Conservation (phyloP, 2,329 filamentous ascomycete species). For the Aspergillus viridinutans region DNA sequence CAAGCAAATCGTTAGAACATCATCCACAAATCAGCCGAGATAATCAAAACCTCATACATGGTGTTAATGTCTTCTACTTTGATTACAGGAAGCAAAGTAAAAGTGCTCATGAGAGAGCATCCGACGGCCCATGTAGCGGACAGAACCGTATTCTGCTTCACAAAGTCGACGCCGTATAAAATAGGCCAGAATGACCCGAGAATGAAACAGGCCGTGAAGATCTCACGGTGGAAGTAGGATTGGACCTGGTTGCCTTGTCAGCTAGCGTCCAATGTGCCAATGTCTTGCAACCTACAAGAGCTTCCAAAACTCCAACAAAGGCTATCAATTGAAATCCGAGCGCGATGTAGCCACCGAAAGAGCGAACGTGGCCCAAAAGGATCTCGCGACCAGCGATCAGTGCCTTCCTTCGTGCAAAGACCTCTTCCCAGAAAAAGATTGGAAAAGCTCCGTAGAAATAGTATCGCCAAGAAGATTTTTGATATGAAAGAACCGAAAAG, state of each 20-base stretch:
- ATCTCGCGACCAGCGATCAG: slow-evolving; percentile 62
- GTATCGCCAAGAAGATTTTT: slow-evolving; percentile 76
- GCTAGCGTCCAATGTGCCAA: background rate
- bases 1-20: slow-evolving; percentile 4
- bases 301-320: slow-evolving; percentile 73
- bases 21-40: background rate
- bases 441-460: slow-evolving; percentile 92
- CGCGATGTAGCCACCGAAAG: slow-evolving; percentile 53
- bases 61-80: slow-evolving; percentile 73
- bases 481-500: slow-evolving; percentile 74
- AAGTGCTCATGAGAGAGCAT: slow-evolving; percentile 80
- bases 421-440: slow-evolving; percentile 93
- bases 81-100: slow-evolving; percentile 81
- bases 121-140: slow-evolving; percentile 69
- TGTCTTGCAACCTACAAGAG: slow-evolving; percentile 56
- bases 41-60: slow-evolving; percentile 53
- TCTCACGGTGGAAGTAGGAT: slow-evolving; percentile 85
- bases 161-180: slow-evolving; percentile 67
- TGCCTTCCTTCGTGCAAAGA: slow-evolving; percentile 71
- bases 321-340: slow-evolving; percentile 60
- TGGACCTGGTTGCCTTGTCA: slow-evolving; percentile 57
- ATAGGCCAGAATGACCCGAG: slow-evolving; percentile 74
- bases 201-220: slow-evolving; percentile 77
- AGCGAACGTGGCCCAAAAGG: slow-evolving; percentile 66
- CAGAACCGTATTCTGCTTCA: slow-evolving; percentile 62